Base-by-base conservation (phyloP, 202 grass and related monocot species). In the Sporobolus alterniflorus region DNA sequence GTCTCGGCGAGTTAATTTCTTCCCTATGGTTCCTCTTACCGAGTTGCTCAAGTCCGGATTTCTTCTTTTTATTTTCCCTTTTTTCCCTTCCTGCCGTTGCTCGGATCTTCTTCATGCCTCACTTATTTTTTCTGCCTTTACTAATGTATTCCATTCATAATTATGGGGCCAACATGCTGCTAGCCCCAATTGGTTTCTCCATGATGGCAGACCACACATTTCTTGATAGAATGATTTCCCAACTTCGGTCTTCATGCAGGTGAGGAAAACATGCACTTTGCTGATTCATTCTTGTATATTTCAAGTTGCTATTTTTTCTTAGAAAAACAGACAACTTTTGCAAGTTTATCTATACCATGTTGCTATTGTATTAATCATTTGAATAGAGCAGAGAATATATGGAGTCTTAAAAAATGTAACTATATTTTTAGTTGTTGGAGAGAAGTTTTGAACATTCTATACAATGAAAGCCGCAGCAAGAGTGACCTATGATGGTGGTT, bases 211-310 rank as follows among this genome's bases (percentile, higher is more conserved):
- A 89, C 0, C 48, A 78, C 22, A 78, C 82, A 52, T 92, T 97
- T 89, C 83, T 97, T 51, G 65, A 97, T 64, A 82, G 80, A 63
- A 97, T 97, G 94, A 62, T 90, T 33, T 97, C 89, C 21, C 92
- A 90, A 76, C 64, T 97, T 40, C 82, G 92, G 41, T 92, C 85
- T 1, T 87, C 64, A 55, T 94, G 88, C 88, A 94, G 68, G 94
- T 97, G 55, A 80, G 89, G 64, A 67, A 66, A 82, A 7, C 39
- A 20, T 41, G 2, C 15, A 71, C 3, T 33, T 4, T 43, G 5
- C 30, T 73, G 32, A 46, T 31, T 50, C 9, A 5, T 62, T 83
- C 59, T 47, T 18, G 25, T 63, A 57, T 6, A 21, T 36, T 75
- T 31, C 63, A 31, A 6, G 26, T 30, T 79, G 11, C 36, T 22